phyloP scores from a whole-genome alignment of 768 basidiomycete genomes.

The Lactifluus pinguis region DNA sequence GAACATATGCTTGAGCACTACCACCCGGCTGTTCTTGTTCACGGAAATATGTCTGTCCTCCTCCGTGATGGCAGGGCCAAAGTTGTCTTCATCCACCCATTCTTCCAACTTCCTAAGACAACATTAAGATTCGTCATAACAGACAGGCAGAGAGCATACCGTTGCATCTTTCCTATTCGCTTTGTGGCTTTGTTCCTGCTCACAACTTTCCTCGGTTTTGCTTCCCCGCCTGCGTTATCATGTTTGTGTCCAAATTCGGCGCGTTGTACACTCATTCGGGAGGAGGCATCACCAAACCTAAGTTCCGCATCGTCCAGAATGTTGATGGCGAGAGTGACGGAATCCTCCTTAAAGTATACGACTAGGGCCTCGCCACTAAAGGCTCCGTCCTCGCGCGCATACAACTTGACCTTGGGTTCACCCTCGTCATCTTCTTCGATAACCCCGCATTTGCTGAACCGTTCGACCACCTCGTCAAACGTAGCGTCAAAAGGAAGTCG shows the following conservation, averaged over 20 bases:
- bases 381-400: constrained; percentile 74
- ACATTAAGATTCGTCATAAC: not conserved
- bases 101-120: constrained; percentile 72
- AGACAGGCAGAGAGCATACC: constrained; percentile 37
- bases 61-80: constrained; percentile 59
- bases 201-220: constrained; percentile 49
- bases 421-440: constrained; percentile 90
- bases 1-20: constrained; percentile 95
- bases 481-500: constrained; percentile 73
- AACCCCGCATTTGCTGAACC: constrained; percentile 89
- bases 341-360: constrained; percentile 96
- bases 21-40: constrained; percentile 64
- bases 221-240: constrained; percentile 32
- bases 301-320: constrained; percentile 91
- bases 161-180: constrained; percentile 80
- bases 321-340: constrained; percentile 75
- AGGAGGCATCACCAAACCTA: constrained; percentile 65
- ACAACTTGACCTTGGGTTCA: constrained; percentile 91
- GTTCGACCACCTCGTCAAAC: constrained; percentile 61
- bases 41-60: constrained; percentile 38
- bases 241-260: constrained; percentile 74
- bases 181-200: constrained; percentile 72
- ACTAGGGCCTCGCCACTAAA: constrained; percentile 95
- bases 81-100: constrained; percentile 93
- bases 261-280: constrained; percentile 63